Base-by-base conservation (phyloP, 768 basidiomycete genomes). In the Butyriboletus loyo region DNA sequence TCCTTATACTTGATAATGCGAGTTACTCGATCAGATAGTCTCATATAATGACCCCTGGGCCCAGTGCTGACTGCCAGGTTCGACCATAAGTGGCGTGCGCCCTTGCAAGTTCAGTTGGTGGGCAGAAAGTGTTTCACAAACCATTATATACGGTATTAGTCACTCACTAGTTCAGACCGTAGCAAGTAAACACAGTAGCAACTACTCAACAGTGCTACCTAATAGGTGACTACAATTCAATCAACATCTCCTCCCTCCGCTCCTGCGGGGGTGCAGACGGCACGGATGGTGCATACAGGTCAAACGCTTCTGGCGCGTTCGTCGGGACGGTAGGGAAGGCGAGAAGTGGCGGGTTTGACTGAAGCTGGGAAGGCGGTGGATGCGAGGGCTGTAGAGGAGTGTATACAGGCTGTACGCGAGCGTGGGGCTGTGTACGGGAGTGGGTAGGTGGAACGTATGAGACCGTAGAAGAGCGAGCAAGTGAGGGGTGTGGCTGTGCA, bases 311-410 rank as follows among this genome's bases (percentile, higher is more conserved):
- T 2, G 87, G 85, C 8, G 74, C 66, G 13, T 72, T 71, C 5
- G 84, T 86, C 6, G 87, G 88, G 7, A 73, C 87, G 27, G 72
- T 73, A 1, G 88, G 88, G 68, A 89, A 88, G 46, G 78, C 76
- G 0, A 86, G 81, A 7, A 88, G 66, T 30, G 70, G 36, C 44
- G 58, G 38, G 13, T 55, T 53, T 34, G 66, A 54, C 54, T 60
- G 66, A 28, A 41, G 55, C 42, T 45, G 64, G 10, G 39, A 59
- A 48, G 44, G 53, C 40, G 47, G 57, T 3, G 41, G 40, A 38
- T 58, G 57, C 2, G 42, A 51, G 25, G 36, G 51, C 8, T 53
- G 62, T 17, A 54, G 66, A 0, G 22, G 1, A 4, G 37, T 7
- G 7, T 51, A 56, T 31, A 35, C 19, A 1, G 55, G 46, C 5